Percentiles rank a stretch among this genome's conserved stretches.
These are phyloP conservation scores for Choiromyces venosus DNA, from an alignment of 495 filamentous ascomycete genomes.

Conservation along the genomic window DNA sequence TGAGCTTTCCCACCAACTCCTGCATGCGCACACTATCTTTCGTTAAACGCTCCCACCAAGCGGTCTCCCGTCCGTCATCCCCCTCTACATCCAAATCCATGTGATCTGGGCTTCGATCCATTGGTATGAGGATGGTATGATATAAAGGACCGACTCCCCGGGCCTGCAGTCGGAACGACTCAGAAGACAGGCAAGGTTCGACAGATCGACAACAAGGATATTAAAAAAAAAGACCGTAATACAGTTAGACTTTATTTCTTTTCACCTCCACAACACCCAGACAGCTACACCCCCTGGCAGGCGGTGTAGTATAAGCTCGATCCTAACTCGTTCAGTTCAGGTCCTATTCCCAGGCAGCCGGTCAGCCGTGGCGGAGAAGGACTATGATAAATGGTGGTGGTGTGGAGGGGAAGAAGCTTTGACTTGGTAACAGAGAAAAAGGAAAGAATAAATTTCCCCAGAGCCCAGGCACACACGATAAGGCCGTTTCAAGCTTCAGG, in stretches of 20 bases:
- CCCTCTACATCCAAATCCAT: not conserved
- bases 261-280: not conserved
- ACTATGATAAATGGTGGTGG: not conserved
- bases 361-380: not conserved
- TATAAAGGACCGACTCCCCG: not conserved
- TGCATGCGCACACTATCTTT: not conserved
- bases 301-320: not conserved
- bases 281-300: not conserved
- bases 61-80: not conserved
- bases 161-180: not conserved
- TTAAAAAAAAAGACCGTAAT: not conserved
- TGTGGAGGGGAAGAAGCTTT: not conserved
- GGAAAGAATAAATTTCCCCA: not conserved
- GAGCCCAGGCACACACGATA: not conserved
- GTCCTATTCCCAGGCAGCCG: not conserved
- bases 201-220: not conserved
- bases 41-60: not conserved
- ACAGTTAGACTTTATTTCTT: not conserved
- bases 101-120: not conserved
- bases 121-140: not conserved
- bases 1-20: not conserved
- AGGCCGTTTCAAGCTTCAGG: not conserved
- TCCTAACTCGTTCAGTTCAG: not conserved
- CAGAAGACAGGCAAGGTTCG: not conserved
- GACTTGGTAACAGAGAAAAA: not conserved